These are phyloP conservation scores for Melastoma malabathricum DNA, from an alignment of 345 rosid genomes.

Conservation along the genomic window DNA sequence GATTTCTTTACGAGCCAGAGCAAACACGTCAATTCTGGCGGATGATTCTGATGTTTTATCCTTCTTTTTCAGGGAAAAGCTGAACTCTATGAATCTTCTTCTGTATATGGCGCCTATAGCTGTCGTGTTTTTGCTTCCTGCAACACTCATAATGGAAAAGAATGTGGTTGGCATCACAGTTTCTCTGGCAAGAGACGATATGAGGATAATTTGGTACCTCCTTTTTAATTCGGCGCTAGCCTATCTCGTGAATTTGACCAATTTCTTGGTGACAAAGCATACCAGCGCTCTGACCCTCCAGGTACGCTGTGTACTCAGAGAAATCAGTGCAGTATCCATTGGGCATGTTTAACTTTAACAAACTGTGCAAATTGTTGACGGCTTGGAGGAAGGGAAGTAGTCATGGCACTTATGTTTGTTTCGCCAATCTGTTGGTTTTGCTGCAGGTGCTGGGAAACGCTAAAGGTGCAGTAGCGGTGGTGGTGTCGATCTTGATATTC, in stretches of 20 bases:
- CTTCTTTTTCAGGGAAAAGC: conserved; percentile 63
- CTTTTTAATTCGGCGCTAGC: conserved; percentile 91
- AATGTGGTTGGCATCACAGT: conserved; percentile 90
- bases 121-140: conserved; percentile 81
- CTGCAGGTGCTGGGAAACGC: conserved; percentile 93
- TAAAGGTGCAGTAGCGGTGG: conserved; percentile 98
- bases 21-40: too few relatives aligned
- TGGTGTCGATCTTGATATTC: conserved; percentile 86
- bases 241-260: conserved; percentile 90
- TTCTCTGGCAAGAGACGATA: conserved; percentile 89
- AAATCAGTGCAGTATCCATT: too few relatives aligned
- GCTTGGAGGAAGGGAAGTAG: too few relatives aligned
- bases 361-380: too few relatives aligned
- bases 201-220: conserved; percentile 82
- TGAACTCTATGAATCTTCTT: conserved; percentile 94
- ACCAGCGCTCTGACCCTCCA: conserved; percentile 95
- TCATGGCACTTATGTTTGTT: neutral
- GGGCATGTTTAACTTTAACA: too few relatives aligned
- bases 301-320: conserved; percentile 27
- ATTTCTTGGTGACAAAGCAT: conserved; percentile 97
- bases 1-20: neutral
- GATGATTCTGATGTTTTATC: too few relatives aligned
- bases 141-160: conserved; percentile 87
- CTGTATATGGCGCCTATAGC: conserved; percentile 99
- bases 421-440: conserved; percentile 1